phyloP scores from a whole-genome alignment of 352 stramenopile species.

The Phytophthora pisi region DNA sequence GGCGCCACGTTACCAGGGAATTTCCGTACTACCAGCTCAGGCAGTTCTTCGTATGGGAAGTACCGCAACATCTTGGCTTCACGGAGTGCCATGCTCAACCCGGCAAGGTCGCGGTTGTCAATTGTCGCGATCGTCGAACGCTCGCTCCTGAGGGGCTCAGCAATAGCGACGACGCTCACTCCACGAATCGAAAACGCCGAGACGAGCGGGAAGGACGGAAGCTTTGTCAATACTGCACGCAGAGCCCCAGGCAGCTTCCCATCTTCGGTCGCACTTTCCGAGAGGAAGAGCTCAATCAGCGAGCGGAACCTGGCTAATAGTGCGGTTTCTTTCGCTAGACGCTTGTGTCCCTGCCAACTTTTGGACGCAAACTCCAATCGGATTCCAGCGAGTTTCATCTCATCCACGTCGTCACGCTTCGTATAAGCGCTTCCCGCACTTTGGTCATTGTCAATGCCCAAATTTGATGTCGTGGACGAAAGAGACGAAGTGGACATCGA shows the following conservation, averaged over 20 bases:
- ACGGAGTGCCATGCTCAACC: conserved; percentile 49
- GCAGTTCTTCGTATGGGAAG: conserved; percentile 75
- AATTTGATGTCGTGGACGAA: conserved; percentile 13
- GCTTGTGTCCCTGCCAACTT: conserved; percentile 72
- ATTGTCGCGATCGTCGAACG: conserved; percentile 45
- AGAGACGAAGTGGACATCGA: conserved; percentile 40
- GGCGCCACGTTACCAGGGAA: conserved; percentile 45
- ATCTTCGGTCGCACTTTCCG: conserved; percentile 36
- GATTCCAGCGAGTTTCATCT: conserved; percentile 60
- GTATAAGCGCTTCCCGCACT: background rate
- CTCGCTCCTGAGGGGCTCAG: conserved; percentile 45
- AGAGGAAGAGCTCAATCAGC: conserved; percentile 56
- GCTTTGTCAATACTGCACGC: conserved; percentile 39
- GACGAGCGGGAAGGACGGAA: conserved; percentile 61
- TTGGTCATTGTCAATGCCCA: conserved; percentile 8
- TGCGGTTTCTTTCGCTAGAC: conserved; percentile 56
- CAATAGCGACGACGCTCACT: conserved; percentile 61
- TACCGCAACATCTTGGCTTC: conserved; percentile 55
- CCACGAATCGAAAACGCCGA: conserved; percentile 65
- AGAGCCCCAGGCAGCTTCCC: conserved; percentile 21
- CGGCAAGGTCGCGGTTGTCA: conserved; percentile 61
- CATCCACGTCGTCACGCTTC: conserved; percentile 49
- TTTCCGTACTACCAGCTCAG: conserved; percentile 55
- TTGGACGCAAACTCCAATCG: conserved; percentile 72
- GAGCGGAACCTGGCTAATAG: conserved; percentile 60